These are phyloP conservation scores for Trichopus zeylanicus DNA, from an alignment of 116 monocot species.

Conservation along the genomic window DNA sequence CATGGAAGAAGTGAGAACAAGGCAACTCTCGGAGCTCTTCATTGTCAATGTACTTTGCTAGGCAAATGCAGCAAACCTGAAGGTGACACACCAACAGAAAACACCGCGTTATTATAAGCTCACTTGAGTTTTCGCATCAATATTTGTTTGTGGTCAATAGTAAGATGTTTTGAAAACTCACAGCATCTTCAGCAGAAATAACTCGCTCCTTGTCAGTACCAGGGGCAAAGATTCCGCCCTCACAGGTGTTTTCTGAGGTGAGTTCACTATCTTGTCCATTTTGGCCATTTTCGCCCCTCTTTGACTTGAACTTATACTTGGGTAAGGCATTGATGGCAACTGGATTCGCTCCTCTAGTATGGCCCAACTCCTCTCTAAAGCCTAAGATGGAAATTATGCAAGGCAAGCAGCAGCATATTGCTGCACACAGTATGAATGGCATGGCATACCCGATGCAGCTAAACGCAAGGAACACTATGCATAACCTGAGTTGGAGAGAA, in stretches of 20 bases:
- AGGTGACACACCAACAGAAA: background rate
- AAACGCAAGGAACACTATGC: conserved; percentile 71
- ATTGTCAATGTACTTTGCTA: conserved; percentile 41
- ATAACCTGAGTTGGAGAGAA: conserved; percentile 45
- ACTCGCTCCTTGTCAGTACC: conserved; percentile 61
- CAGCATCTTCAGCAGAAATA: conserved; percentile 73
- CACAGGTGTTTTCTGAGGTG: conserved; percentile 18
- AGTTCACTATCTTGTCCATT: conserved; percentile 19
- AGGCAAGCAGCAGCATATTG: conserved; percentile 76
- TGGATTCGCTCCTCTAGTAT: conserved; percentile 44
- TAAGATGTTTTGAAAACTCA: conserved; percentile 16
- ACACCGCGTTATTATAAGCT: background rate
- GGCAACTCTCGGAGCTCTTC: conserved; percentile 55
- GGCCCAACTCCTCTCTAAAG: conserved; percentile 47
- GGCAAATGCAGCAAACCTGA: conserved; percentile 66
- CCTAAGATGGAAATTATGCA: conserved; percentile 70
- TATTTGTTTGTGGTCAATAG: too few species aligned
- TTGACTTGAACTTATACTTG: conserved; percentile 54
- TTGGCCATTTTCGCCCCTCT: conserved; percentile 10
- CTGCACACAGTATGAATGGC: conserved; percentile 66
- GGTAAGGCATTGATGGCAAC: conserved; percentile 58
- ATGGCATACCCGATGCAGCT: conserved; percentile 87
- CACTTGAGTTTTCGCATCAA: too few species aligned
- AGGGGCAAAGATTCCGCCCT: conserved; percentile 54
- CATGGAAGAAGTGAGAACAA: conserved; percentile 54